Conservation (phyloP, 495 filamentous ascomycete genomes). For the Umbilicaria muhlenbergii region DNA sequence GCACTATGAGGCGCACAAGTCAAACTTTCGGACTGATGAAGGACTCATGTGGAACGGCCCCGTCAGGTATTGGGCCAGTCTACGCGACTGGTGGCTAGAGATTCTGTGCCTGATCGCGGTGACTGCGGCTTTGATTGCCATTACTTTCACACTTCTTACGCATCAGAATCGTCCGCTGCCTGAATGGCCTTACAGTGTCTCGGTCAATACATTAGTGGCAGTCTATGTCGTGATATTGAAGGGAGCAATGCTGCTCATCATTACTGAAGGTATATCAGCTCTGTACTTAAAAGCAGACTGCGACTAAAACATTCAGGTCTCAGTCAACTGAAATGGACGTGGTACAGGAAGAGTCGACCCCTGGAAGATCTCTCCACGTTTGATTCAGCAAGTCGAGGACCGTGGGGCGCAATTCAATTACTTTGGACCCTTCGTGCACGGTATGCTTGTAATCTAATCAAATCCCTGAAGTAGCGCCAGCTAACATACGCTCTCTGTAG, state of each 20-base stretch:
- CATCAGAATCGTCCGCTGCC: slow-evolving; percentile 14
- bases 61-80: no score
- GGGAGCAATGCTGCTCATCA: slow-evolving; percentile 9
- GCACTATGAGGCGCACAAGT: no score
- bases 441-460: no score
- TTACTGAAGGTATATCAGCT: slow-evolving; percentile 2
- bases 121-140: slow-evolving; percentile 4
- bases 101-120: not conserved
- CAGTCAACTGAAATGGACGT: slow-evolving; percentile 18
- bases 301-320: slow-evolving; percentile 2
- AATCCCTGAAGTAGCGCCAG: no score
- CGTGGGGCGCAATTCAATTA: slow-evolving; percentile 6
- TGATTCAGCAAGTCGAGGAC: slow-evolving; percentile 7
- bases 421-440: slow-evolving; percentile 4
- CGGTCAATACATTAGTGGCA: slow-evolving; percentile 16
- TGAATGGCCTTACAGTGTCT: slow-evolving; percentile 14
- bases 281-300: not conserved
- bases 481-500: no score
- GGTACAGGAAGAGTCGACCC: slow-evolving; percentile 11
- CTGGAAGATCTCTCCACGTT: slow-evolving; percentile 10
- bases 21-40: no score
- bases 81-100: slow-evolving; percentile 4
- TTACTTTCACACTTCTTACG: slow-evolving; percentile 10
- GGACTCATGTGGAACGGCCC: no score
- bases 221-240: slow-evolving; percentile 16